These are phyloP conservation scores for Cyclocybe aegerita DNA, from an alignment of 768 basidiomycete genomes.

Conservation along the genomic window DNA sequence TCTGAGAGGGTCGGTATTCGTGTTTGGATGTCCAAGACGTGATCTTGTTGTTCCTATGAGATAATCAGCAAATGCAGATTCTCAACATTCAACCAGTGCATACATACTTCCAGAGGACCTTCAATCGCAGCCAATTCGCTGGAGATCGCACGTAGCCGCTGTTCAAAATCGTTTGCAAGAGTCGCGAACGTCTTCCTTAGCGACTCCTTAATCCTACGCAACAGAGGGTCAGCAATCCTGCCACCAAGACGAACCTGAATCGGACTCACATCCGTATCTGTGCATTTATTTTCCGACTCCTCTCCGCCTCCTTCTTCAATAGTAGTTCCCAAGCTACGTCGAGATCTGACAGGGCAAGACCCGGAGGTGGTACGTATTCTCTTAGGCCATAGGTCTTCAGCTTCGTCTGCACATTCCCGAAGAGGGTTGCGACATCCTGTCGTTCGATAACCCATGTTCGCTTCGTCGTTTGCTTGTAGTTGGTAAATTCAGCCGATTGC, in stretches of 20 bases:
- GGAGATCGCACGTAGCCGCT: constrained; percentile 62
- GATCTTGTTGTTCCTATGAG: constrained; percentile 63
- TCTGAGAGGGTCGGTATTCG: constrained; percentile 67
- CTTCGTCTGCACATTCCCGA: constrained; percentile 94
- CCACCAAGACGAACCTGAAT: background rate
- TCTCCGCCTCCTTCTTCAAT: constrained; percentile 68
- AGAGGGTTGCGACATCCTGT: constrained; percentile 83
- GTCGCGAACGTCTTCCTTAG: constrained; percentile 77
- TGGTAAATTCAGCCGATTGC: constrained; percentile 67
- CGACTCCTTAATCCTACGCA: constrained; percentile 73
- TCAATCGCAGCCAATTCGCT: constrained; percentile 71
- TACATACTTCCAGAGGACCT: constrained; percentile 70
- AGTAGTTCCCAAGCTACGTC: constrained; percentile 77
- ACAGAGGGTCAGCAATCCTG: constrained; percentile 3
- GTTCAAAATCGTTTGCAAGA: constrained; percentile 75
- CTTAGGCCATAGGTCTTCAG: constrained; percentile 85
- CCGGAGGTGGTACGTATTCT: constrained; percentile 78
- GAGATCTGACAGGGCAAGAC: constrained; percentile 69
- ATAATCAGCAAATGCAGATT: background rate
- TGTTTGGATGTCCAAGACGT: constrained; percentile 61
- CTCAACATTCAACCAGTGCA: constrained; percentile 17
- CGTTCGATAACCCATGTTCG: constrained; percentile 87
- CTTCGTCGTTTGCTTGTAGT: constrained; percentile 85
- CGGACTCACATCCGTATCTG: constrained; percentile 77
- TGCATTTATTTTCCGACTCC: constrained; percentile 84